Base-by-base conservation (phyloP, 1,284 basidiomycete genomes). In the Melampsora americana region DNA sequence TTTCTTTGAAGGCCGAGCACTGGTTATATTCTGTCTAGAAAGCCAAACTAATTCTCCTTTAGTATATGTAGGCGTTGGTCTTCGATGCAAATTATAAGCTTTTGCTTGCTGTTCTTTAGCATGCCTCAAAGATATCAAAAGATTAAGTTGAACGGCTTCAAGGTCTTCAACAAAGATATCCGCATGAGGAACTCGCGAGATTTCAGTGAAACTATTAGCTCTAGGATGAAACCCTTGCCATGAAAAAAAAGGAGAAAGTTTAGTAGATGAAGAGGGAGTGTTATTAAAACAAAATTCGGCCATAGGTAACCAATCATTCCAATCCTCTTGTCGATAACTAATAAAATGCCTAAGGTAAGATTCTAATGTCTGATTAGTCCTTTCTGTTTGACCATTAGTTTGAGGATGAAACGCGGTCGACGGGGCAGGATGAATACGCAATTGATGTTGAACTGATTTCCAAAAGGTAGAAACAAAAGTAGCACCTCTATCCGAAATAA, bases 181-280 rank as follows among this genome's bases (percentile, higher is more conserved):
- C 6, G 65, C 50, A 30, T 56, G 12, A 26, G 35, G 42, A 5
- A 56, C 9, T 18, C 18, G 32, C 12, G 42, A 67, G 0, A n/a
- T 11, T 48, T 60, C 53, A 1, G 26, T 44, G 14, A 74, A 56
- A 14, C 53, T 48, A 44, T 48, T 67, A 32, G 50, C 42, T 16
- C 53, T 23, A 9, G 84, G 84, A 66, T 83, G 78, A 67, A 81
- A 84, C 9, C 82, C 85, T n/a, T 81, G 78, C 68, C 84, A 84
- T 44, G 84, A 83, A 50, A 80, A 84, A 82, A 86, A 86, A 0
- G 85, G 86, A 0, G 85, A 81, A 11, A 62, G n/a, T 67, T 23
- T 35, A 84, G 0, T 56, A 16, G 81, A 78, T 0, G 77, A 20
- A 30, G 83, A 80, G 0, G 77, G 30, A 0, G 78, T 77, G 61